Percentiles rank a stretch among this genome's conserved stretches.
These are phyloP conservation scores for Chrysanthemum seticuspe DNA, from an alignment of 129 eudicot genomes.

Conservation along the genomic window DNA sequence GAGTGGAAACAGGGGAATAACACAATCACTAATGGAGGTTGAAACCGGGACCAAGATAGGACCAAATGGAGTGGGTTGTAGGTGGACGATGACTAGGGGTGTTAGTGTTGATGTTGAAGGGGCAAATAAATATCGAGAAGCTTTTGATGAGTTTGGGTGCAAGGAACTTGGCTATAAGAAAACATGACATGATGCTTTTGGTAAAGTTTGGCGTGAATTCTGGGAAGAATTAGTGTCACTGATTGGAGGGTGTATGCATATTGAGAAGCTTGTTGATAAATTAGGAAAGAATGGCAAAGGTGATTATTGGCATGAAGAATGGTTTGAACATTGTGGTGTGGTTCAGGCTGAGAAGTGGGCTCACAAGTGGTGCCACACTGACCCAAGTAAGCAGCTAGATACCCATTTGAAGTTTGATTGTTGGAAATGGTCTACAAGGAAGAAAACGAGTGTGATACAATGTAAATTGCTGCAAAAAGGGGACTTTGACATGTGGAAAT, in stretches of 20 bases:
- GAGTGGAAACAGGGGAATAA: too few relatives aligned
- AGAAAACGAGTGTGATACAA: too few relatives aligned
- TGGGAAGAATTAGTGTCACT: slow-evolving; percentile 88
- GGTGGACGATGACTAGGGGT: too few relatives aligned
- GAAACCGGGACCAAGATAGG: too few relatives aligned
- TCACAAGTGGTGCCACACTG: slow-evolving; percentile 92
- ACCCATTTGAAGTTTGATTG: too few relatives aligned
- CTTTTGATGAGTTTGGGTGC: slow-evolving; percentile 69
- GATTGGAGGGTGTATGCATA: slow-evolving; percentile 67
- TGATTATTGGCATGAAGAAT: slow-evolving; percentile 90
- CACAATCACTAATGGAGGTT: too few relatives aligned
- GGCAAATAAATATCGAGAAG: slow-evolving; percentile 96
- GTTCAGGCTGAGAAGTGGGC: slow-evolving; percentile 93
- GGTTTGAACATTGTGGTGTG: slow-evolving; percentile 83
- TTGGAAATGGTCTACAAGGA: too few relatives aligned
- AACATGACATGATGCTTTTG: slow-evolving; percentile 84
- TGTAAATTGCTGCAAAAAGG: too few relatives aligned
- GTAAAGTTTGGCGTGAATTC: slow-evolving; percentile 90
- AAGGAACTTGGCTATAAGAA: slow-evolving; percentile 94
- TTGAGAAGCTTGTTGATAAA: slow-evolving; percentile 87
- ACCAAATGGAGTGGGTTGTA: too few relatives aligned
- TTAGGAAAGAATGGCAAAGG: slow-evolving; percentile 89
- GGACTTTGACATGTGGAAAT: too few relatives aligned
- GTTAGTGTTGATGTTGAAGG: slow-evolving; percentile 39
- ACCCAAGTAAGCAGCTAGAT: slow-evolving; percentile 69